These are phyloP conservation scores for Penicillium desertorum DNA, from an alignment of 495 filamentous ascomycete species.

Conservation along the genomic window DNA sequence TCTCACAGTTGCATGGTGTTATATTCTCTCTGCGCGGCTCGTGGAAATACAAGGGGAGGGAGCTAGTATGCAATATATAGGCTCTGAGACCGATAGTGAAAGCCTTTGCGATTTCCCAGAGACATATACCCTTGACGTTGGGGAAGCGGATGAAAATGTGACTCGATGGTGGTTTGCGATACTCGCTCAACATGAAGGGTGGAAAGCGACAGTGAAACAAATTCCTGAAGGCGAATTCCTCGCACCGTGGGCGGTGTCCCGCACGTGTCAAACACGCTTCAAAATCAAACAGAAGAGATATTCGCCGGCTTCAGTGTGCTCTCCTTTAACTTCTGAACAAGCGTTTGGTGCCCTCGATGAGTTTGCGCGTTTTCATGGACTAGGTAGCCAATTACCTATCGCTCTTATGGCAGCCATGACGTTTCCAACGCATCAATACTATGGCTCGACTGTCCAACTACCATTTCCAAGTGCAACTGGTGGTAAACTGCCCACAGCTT, in stretches of 20 bases:
- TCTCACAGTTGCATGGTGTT: no score
- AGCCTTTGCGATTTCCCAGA: no score
- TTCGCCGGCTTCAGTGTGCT: neutral
- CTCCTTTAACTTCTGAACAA: neutral
- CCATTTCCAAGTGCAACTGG: conserved; percentile 3
- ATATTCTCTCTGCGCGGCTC: no score
- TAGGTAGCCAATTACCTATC: conserved; percentile 17
- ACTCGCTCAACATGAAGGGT: conserved; percentile 1
- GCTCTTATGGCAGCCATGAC: conserved; percentile 17
- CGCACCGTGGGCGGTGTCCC: neutral
- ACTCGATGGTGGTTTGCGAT: neutral
- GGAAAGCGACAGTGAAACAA: conserved; percentile 2
- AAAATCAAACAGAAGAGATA: neutral
- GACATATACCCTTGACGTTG: no score
- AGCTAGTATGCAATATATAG: no score
- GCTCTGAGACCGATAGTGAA: no score
- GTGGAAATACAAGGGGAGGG: no score
- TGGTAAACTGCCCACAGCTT: neutral
- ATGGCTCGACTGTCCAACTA: conserved; percentile 13
- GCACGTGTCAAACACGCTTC: neutral
- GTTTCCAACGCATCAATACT: conserved; percentile 13
- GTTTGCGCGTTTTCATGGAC: conserved; percentile 8
- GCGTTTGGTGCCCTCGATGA: neutral
- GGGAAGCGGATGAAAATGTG: no score
- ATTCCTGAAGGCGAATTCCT: neutral